Evolutionary conservation across 768 basidiomycete species (phyloP).

Genomic region (Cantharellus anzutake): DNA sequence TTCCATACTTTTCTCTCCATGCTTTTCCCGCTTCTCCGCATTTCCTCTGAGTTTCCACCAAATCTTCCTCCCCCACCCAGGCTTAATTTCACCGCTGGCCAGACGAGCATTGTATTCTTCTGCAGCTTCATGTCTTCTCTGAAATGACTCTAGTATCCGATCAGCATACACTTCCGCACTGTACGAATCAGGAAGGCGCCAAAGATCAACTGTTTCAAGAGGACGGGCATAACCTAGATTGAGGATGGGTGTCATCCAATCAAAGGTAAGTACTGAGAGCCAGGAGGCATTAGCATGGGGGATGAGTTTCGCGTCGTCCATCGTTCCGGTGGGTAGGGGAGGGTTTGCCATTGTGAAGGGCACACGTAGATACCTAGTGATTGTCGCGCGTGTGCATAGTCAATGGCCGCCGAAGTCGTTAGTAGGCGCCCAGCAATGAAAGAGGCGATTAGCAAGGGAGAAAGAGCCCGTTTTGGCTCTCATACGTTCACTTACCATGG

Average conservation of each 20-base stretch:
- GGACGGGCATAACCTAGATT: slow-evolving; percentile 59
- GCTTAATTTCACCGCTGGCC: neutral
- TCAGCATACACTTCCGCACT: slow-evolving; percentile 39
- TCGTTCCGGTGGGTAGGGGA: slow-evolving; percentile 31
- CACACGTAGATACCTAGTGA: slow-evolving; percentile 9
- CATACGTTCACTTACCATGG: too few relatives aligned
- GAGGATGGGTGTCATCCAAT: slow-evolving; percentile 59
- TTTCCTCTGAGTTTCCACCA: neutral
- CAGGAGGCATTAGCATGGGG: slow-evolving; percentile 40
- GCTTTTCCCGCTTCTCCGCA: slow-evolving; percentile 12
- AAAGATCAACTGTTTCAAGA: slow-evolving; percentile 56
- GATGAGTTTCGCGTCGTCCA: slow-evolving; percentile 41
- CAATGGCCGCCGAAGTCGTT: too few relatives aligned
- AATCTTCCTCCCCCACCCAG: neutral
- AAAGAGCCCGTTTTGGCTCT: too few relatives aligned
- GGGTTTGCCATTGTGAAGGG: slow-evolving; percentile 17
- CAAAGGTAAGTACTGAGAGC: slow-evolving; percentile 31
- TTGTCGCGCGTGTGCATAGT: too few relatives aligned
- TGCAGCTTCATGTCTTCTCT: slow-evolving; percentile 32
- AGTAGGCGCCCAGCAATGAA: too few relatives aligned
- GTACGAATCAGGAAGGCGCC: slow-evolving; percentile 37
- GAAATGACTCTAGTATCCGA: slow-evolving; percentile 44
- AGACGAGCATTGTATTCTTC: slow-evolving; percentile 36
- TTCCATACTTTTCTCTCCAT: slow-evolving; percentile 15
- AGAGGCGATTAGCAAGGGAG: too few relatives aligned